These are phyloP conservation scores for Chloranthus sessilifolius DNA, from an alignment of 164 flowering plant genomes.

Conservation along the genomic window DNA sequence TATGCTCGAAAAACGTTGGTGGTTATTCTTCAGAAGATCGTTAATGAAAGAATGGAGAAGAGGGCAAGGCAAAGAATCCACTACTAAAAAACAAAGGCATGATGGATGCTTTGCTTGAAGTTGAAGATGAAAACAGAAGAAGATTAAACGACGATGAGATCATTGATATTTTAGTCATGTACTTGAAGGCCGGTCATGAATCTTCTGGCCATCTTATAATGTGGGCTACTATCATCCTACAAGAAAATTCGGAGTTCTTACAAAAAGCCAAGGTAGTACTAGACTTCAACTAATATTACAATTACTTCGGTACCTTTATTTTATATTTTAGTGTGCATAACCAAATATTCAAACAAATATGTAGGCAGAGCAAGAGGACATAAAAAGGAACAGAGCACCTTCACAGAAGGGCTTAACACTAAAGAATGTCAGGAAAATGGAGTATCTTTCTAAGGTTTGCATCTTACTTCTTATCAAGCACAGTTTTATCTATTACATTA, in stretches of 20 bases:
- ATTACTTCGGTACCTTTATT: not conserved
- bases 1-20: slow-evolving; percentile 85
- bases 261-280: slow-evolving; percentile 67
- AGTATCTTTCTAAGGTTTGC: slow-evolving; percentile 65
- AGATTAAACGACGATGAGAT: slow-evolving; percentile 72
- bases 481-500: not conserved
- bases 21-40: slow-evolving; percentile 43
- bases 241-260: slow-evolving; percentile 55
- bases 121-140: slow-evolving; percentile 66
- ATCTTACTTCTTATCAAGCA: too few relatives aligned
- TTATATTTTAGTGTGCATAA: not conserved
- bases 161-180: slow-evolving; percentile 78
- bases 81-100: slow-evolving; percentile 48
- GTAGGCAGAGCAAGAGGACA: slow-evolving; percentile 75
- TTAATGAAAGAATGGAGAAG: slow-evolving; percentile 41
- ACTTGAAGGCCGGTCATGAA: slow-evolving; percentile 96
- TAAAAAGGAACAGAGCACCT: slow-evolving; percentile 49
- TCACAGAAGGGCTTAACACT: slow-evolving; percentile 58
- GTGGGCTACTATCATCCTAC: slow-evolving; percentile 77
- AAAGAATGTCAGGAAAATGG: slow-evolving; percentile 66
- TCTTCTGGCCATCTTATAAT: slow-evolving; percentile 83
- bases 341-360: not conserved
- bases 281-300: not conserved
- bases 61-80: slow-evolving; percentile 5
- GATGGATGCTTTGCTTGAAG: slow-evolving; percentile 72